Conservation (phyloP, 2,329 filamentous ascomycete genomes). For the Calonectria fujianensis region DNA sequence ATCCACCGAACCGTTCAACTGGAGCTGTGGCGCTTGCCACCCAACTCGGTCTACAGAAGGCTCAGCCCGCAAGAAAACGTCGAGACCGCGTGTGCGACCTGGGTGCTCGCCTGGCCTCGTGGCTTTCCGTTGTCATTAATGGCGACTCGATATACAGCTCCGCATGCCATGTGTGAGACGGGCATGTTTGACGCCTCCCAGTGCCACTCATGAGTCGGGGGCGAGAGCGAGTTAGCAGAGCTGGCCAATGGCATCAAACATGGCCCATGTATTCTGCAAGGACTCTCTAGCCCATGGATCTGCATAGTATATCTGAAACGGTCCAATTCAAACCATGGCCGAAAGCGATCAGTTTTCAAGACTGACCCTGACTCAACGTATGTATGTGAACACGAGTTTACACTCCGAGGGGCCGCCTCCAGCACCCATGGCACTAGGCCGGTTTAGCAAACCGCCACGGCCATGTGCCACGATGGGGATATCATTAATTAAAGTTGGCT, state of each 20-base stretch:
- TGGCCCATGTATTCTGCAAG: slow-evolving; percentile 28
- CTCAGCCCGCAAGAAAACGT: slow-evolving; percentile 36
- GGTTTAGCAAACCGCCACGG: slow-evolving; percentile 35
- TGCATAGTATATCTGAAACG: slow-evolving; percentile 38
- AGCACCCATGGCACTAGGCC: slow-evolving; percentile 37
- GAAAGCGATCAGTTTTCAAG: slow-evolving; percentile 12
- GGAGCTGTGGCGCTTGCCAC: slow-evolving; percentile 43
- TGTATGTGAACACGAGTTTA: slow-evolving; percentile 14
- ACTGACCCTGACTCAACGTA: slow-evolving; percentile 31
- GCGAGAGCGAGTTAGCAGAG: slow-evolving; percentile 14
- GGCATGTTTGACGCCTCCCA: slow-evolving; percentile 31
- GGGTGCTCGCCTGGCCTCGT: slow-evolving; percentile 17
- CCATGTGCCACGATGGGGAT: slow-evolving; percentile 39
- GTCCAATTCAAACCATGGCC: slow-evolving; percentile 30
- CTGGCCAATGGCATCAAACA: slow-evolving; percentile 28
- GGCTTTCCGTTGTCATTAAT: slow-evolving; percentile 19
- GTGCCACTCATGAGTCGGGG: slow-evolving; percentile 18
- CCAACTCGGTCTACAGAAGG: slow-evolving; percentile 22
- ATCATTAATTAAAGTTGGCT: slow-evolving; percentile 42
- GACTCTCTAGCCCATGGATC: slow-evolving; percentile 33
- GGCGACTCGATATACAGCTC: not conserved
- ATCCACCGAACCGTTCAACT: slow-evolving; percentile 52
- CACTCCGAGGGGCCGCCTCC: not conserved
- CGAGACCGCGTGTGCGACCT: slow-evolving; percentile 15
- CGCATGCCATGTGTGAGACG: slow-evolving; percentile 9